Conservation (phyloP, 768 basidiomycete species). For the Mycena chlorophos region DNA sequence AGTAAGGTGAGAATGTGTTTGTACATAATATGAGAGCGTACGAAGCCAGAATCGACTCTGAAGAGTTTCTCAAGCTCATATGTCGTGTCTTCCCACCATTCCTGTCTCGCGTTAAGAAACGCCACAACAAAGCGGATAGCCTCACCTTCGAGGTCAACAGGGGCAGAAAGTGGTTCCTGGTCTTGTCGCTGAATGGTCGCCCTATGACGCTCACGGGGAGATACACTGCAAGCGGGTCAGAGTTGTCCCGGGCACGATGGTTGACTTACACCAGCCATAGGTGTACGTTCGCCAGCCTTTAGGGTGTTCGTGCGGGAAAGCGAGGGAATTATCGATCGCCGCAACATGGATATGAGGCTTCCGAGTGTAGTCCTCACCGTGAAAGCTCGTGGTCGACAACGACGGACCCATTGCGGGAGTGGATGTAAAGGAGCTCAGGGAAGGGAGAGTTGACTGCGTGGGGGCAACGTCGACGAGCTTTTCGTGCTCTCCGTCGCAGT, state of each 20-base stretch:
- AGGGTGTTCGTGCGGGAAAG: conserved; percentile 90
- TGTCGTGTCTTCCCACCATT: conserved; percentile 90
- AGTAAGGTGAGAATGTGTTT: background rate
- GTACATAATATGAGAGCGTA: background rate
- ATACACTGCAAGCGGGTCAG: conserved; percentile 42
- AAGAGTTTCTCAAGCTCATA: conserved; percentile 75
- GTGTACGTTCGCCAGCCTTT: conserved; percentile 77
- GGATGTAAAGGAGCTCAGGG: conserved; percentile 50
- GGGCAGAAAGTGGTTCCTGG: conserved; percentile 79
- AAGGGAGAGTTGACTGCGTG: conserved; percentile 67
- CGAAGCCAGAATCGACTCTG: conserved; percentile 78
- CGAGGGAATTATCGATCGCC: conserved; percentile 87
- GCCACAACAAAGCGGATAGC: background rate
- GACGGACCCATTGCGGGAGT: conserved; percentile 40
- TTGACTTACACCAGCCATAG: conserved; percentile 64
- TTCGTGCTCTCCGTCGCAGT: conserved; percentile 79
- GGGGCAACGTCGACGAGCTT: conserved; percentile 82
- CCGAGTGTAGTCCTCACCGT: conserved; percentile 47
- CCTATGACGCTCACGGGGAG: conserved; percentile 85
- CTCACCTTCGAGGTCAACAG: conserved; percentile 67
- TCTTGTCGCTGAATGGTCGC: conserved; percentile 80
- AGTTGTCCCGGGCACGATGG: background rate
- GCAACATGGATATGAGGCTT: conserved; percentile 87
- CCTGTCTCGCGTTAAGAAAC: conserved; percentile 3
- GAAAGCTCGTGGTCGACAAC: conserved; percentile 13